Base-by-base conservation (phyloP, 768 basidiomycete species). In the Leccinum olivaceopallidum region DNA sequence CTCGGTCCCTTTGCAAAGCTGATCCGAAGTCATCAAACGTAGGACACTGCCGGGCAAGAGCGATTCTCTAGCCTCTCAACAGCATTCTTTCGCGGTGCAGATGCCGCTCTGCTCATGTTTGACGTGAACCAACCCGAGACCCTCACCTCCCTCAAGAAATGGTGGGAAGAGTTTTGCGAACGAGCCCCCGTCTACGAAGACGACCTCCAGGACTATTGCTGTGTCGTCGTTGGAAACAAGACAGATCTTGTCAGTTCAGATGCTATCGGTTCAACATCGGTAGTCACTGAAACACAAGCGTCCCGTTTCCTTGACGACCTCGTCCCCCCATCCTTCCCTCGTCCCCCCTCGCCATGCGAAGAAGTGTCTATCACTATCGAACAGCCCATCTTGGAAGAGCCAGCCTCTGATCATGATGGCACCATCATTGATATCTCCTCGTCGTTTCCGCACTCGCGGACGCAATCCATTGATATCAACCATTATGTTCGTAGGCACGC, bases 11-110 rank as follows among this genome's bases (percentile, higher is more conserved):
- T 55, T 24, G 4, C 55, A 60, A 53, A 28, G 42, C 56, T 65
- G 50, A 62, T 51, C n/a, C 56, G 9, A 39, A 20, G 47, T 48
- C 22, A 53, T 60, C 48, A 47, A 28, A 52, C 61, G 24, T 65
- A 92, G 88, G 92, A 94, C 68, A 93, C 90, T 0, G 90, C 91
- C 1, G 92, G 93, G 2, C 93, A 95, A 71, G 92, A 95, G 67
- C 84, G 93, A 5, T 94, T 95, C 76, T 91, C 91, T 1, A 87
- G 83, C 44, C 81, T 94, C 18, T 91, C 92, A 0, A 79, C 83
- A 0, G 91, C 93, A 0, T 94, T 94, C 75, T 95, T 92, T 66
- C 84, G 93, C 6, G 90, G 90, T 2, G 90, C 92, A 3, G 91
- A 94, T 67, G 93, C 92, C 1, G 90, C 83, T 1, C 62, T 95